Conservation (phyloP, 2,329 filamentous ascomycete species). For the Botrytis deweyae region DNA sequence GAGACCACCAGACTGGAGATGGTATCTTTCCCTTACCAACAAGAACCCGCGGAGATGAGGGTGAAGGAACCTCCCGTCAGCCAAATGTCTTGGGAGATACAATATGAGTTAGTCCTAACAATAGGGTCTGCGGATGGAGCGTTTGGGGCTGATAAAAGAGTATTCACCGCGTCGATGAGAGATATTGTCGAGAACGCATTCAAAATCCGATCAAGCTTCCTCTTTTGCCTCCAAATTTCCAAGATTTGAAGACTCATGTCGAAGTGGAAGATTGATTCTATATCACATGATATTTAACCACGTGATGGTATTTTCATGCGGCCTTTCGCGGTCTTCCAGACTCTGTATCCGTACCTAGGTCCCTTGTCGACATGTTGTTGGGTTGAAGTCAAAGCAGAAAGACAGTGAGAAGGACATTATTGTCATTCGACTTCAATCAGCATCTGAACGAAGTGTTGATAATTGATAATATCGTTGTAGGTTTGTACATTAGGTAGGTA, state of each 20-base stretch:
- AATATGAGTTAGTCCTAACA: background rate
- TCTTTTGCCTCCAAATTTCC: background rate
- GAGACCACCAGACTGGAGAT: background rate
- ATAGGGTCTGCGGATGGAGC: background rate
- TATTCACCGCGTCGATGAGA: background rate
- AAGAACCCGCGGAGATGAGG: background rate
- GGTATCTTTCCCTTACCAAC: background rate
- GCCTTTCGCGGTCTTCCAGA: background rate
- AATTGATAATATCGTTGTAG: background rate
- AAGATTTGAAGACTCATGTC: background rate
- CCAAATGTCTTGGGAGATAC: background rate
- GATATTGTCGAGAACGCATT: background rate
- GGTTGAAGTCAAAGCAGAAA: background rate
- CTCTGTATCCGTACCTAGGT: background rate
- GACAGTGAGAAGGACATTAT: background rate
- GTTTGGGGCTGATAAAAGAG: background rate
- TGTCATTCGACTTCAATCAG: no score
- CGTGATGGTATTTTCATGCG: background rate
- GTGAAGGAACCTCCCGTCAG: background rate
- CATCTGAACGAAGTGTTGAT: background rate
- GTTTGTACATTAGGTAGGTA: background rate
- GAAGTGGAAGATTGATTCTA: background rate
- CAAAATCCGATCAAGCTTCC: background rate
- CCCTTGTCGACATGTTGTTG: background rate
- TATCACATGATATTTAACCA: background rate